Evolutionary conservation across 768 basidiomycete genomes (phyloP).

Genomic region (Boletus rubescentipes): DNA sequence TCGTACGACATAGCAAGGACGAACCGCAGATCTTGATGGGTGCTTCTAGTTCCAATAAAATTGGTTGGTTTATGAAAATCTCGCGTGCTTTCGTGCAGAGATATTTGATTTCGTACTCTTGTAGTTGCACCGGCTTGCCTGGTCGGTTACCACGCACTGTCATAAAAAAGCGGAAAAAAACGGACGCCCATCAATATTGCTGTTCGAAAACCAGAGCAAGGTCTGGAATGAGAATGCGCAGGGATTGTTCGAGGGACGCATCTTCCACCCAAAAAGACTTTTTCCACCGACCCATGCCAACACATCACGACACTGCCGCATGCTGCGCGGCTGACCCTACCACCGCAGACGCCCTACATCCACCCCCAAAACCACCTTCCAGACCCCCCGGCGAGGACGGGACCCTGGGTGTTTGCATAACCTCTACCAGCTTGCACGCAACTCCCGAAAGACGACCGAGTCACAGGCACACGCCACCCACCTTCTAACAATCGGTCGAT

Average conservation of each 20-base stretch:
- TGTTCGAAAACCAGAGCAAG: neutral
- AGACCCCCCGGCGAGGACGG: conserved; percentile 1
- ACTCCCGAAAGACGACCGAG: conserved; percentile 20
- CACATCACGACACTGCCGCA: conserved; percentile 18
- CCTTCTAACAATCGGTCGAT: conserved; percentile 98
- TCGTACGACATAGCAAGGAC: conserved; percentile 28
- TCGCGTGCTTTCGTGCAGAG: conserved; percentile 98
- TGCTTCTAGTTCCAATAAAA: conserved; percentile 95
- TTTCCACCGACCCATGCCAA: conserved; percentile 9
- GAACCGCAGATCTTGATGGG: conserved; percentile 99
- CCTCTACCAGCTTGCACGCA: conserved; percentile 1
- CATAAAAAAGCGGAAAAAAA: conserved; percentile 23
- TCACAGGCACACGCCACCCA: conserved; percentile 46
- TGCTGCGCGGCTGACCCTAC: conserved; percentile 2
- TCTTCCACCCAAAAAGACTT: neutral
- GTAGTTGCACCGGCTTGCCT: conserved; percentile 95
- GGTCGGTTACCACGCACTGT: conserved; percentile 97
- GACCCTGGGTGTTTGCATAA: neutral
- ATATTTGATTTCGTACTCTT: conserved; percentile 99
- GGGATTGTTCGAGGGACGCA: neutral
- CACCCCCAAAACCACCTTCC: neutral
- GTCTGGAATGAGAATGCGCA: neutral
- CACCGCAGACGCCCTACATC: conserved; percentile 9
- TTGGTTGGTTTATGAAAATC: conserved; percentile 99
- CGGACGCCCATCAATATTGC: conserved; percentile 14